Base-by-base conservation (phyloP, 1,284 basidiomycete genomes). In the Ganoderma lucidum region DNA sequence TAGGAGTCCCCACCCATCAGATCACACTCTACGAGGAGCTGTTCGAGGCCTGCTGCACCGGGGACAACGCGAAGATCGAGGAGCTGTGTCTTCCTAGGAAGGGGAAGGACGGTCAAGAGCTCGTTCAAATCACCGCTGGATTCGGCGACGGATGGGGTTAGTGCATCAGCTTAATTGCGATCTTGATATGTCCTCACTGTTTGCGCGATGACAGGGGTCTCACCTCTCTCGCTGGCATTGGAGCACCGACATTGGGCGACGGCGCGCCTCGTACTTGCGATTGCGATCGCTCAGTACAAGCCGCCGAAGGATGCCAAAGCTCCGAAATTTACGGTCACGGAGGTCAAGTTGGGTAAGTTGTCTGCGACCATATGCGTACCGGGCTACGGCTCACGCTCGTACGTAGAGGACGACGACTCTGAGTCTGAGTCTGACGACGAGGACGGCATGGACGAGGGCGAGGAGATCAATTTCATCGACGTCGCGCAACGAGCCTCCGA, bases 211-310 rank as follows among this genome's bases (percentile, higher is more conserved):
- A 28, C 51, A 56, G 53, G 6, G 84, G 83, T 30, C 79, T 79
- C 60, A 86, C 84, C 87, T 0, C 78, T 88, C 9, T 82, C 78
- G 63, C 83, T 86, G 19, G 88, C 88, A 2, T 70, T 88, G 28
- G 74, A 77, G 30, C 82, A 81, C 12, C 81, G 85, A 12, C 83
- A 82, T 30, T 90, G 88, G 88, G 80, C 82, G 4, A 87, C 87
- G 1, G 88, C 86, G 1, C 83, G 82, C 23, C 78, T 89, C 9
- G 81, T 90, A 12, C 75, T 89, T 44, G 84, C 85, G 0, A 87
- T 89, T 68, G 83, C 86, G 9, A 77, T 78, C 8, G 84, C 87
- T 6, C 88, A 90, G 75, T 86, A 88, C 71, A 78, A 83, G 28
- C 80, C 83, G 2, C 80, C 83, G 2, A 74, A 80, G 0, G 80